These are phyloP conservation scores for Suillus decipiens DNA, from an alignment of 768 basidiomycete species.

Conservation along the genomic window DNA sequence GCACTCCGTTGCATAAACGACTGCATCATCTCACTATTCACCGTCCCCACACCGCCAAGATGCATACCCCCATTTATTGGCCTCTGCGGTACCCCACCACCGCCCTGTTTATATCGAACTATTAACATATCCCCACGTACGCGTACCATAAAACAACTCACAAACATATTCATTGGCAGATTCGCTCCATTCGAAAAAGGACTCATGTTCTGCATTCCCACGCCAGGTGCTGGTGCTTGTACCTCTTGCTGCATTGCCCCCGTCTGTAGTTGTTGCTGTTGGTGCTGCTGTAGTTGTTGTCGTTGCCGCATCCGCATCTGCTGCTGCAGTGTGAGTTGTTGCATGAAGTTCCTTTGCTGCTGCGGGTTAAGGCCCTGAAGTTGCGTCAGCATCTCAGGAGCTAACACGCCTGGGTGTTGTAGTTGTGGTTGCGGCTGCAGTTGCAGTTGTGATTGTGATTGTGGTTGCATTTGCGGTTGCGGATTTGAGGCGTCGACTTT, in stretches of 20 bases:
- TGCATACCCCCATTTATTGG: slow-evolving; percentile 24
- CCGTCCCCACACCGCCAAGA: slow-evolving; percentile 22
- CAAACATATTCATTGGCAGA: slow-evolving; percentile 20
- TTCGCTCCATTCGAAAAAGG: slow-evolving; percentile 10
- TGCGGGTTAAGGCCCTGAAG: slow-evolving; percentile 27
- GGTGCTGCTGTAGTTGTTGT: slow-evolving; percentile 28
- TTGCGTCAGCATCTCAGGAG: slow-evolving; percentile 19
- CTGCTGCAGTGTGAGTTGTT: slow-evolving; percentile 17
- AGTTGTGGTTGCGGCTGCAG: neutral
- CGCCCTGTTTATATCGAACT: slow-evolving; percentile 15
- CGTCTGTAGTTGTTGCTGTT: slow-evolving; percentile 23
- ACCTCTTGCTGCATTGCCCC: slow-evolving; percentile 1
- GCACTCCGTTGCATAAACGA: slow-evolving; percentile 46
- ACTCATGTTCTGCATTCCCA: slow-evolving; percentile 14
- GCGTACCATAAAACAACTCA: slow-evolving; percentile 11
- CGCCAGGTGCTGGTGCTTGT: slow-evolving; percentile 7
- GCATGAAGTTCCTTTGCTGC: slow-evolving; percentile 23
- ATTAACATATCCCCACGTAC: slow-evolving; percentile 7
- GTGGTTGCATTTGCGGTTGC: neutral
- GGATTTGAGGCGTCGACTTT: slow-evolving; percentile 19
- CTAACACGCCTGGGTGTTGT: neutral
- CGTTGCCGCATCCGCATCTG: slow-evolving; percentile 17
- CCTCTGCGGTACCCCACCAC: slow-evolving; percentile 10
- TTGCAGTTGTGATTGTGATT: slow-evolving; percentile 8
- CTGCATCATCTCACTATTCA: slow-evolving; percentile 46